A percentile compares a stretch with the other conserved stretches of the same genome.
Evolutionary conservation across 2,329 filamentous ascomycete genomes (phyloP).

Genomic region (Sporothrix phasma): DNA sequence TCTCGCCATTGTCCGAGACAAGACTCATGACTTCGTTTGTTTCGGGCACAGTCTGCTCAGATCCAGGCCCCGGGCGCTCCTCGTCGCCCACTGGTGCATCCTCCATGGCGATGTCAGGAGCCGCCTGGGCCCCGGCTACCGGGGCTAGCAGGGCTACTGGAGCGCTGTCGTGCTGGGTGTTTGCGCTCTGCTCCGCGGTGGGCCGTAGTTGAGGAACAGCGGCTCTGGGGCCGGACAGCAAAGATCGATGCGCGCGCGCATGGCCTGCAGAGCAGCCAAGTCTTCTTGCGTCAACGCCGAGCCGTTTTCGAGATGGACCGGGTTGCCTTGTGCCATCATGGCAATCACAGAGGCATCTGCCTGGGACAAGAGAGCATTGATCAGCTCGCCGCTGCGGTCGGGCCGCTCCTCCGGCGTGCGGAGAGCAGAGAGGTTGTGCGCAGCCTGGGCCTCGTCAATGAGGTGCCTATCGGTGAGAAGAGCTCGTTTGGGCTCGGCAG

Average conservation of each 20-base stretch:
- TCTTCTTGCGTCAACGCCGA: slow-evolving; percentile 35
- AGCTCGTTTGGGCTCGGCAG: slow-evolving; percentile 15
- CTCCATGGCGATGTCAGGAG: slow-evolving; percentile 13
- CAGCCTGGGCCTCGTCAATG: slow-evolving; percentile 56
- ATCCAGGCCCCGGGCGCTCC: background rate
- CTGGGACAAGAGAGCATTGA: slow-evolving; percentile 47
- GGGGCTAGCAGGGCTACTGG: background rate
- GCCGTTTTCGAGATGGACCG: slow-evolving; percentile 31
- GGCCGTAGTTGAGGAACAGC: background rate
- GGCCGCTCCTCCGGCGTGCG: background rate
- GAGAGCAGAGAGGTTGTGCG: slow-evolving; percentile 42
- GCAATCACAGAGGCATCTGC: slow-evolving; percentile 37
- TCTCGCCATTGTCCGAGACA: slow-evolving; percentile 19
- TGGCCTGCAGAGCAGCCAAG: slow-evolving; percentile 36
- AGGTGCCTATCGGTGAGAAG: slow-evolving; percentile 28
- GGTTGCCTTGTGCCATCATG: slow-evolving; percentile 40
- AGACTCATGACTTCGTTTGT: slow-evolving; percentile 18
- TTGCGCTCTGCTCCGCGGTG: background rate
- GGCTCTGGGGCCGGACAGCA: background rate
- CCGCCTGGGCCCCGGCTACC: background rate
- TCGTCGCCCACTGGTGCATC: background rate
- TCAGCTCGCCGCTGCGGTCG: slow-evolving; percentile 36
- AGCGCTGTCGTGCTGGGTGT: background rate
- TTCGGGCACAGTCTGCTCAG: background rate
- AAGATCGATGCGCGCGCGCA: slow-evolving; percentile 33